Evolutionary conservation across 768 basidiomycete genomes (phyloP).

Genomic region (Tulasnella sp.): DNA sequence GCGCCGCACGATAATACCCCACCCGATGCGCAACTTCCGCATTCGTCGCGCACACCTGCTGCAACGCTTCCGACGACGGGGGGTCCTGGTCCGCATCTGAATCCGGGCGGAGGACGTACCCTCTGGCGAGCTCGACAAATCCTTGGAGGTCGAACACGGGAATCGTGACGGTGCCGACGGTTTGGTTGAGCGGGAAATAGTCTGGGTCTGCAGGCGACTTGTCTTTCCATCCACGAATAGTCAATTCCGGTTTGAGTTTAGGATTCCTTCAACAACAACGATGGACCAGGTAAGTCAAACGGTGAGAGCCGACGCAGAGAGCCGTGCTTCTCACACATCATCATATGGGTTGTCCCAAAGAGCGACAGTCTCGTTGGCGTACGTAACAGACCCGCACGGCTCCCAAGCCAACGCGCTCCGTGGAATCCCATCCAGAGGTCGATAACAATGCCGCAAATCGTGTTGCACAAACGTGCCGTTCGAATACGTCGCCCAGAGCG

Average conservation of each 20-base stretch:
- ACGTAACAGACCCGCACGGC: conserved; percentile 46
- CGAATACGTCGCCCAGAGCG: conserved; percentile 57
- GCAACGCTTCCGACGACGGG: conserved; percentile 34
- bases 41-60: neutral
- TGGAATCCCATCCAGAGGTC: conserved; percentile 55
- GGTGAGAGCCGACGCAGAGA: neutral
- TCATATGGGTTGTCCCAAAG: conserved; percentile 66
- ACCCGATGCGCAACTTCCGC: conserved; percentile 46
- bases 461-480: conserved; percentile 71
- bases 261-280: neutral
- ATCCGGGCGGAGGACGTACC: conserved; percentile 39
- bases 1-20: conserved; percentile 43
- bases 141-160: conserved; percentile 33
- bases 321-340: conserved; percentile 46
- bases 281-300: neutral
- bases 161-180: conserved; percentile 38
- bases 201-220: conserved; percentile 52
- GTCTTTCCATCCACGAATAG: conserved; percentile 22
- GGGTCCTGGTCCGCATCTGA: conserved; percentile 45
- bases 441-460: conserved; percentile 51
- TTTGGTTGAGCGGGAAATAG: conserved; percentile 42
- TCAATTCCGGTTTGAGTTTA: neutral
- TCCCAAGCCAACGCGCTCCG: conserved; percentile 57
- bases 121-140: conserved; percentile 50
- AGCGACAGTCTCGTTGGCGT: conserved; percentile 43